Base-by-base conservation (phyloP, 1,284 basidiomycete species). In the Calocybe gambosa region DNA sequence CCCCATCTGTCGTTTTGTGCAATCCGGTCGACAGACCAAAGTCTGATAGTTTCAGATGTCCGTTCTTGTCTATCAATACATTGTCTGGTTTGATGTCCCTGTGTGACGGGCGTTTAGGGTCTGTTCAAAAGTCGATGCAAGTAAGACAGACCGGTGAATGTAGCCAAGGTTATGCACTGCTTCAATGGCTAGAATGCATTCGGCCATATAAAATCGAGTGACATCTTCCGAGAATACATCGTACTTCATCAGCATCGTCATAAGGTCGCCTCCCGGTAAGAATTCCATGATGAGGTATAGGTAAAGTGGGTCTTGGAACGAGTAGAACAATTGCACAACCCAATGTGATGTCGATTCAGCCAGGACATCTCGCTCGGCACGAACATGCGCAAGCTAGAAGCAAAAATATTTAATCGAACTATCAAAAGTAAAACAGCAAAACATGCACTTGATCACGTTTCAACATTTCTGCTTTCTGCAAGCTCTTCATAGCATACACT, bases 241-340 rank as follows among this genome's bases (percentile, higher is more conserved):
- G 68, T 99, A 98, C 69, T 98, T 98, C 85, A 99, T 99, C 54
- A 99, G 75, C 95, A 98, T 99, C 29, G 86, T 89, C 95, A 99
- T 98, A 51, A 99, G 73, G 66, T 99, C 95, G 18, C 95, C 95
- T 38, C 95, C 95, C 23, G 95, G 94, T 45, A 99, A 74, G 71
- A 98, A 99, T 67, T 98, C 95, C 95, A 99, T 99, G 70, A 99
- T 89, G 50, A 99, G 80, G 68, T 97, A 99, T 29, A 99, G 81
- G 62, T 96, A 98, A 38, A 93, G 77, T 15, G 92, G 84, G 64
- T 97, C 94, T 65, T 99, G 95, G 77, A 99, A 99, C 18, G 95
- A 97, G 68, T 98, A 99, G 75, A 92, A 99, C 5, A 99, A 75
- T 63, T 97, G 93, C 8, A 96, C 95, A 23, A 98, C 94, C 93